Evolutionary conservation across 2,329 filamentous ascomycete species (phyloP), one percentile per base, ranked within the genome.

Genomic region (Boeremia lycopersici): DNA sequence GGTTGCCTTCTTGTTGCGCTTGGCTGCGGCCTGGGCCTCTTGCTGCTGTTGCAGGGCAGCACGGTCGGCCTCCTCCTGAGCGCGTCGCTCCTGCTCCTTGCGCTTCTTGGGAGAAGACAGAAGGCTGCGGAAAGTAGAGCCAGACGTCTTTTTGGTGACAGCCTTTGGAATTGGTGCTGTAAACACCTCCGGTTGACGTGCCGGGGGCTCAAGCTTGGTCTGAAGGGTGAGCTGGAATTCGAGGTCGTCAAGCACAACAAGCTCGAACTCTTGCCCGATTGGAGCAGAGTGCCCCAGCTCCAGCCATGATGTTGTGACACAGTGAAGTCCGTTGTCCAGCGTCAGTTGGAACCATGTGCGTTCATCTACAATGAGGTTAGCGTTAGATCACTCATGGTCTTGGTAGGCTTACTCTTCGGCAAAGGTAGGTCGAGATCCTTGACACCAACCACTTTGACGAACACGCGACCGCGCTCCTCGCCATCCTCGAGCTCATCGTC

Each of bases 211-310:
- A 62, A 98, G 83, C 79, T 97, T 97, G 61, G 96, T 96, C 64
- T 97, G 96, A 12, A 99, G 84, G 0, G 95, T 98, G 34, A 99
- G 85, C 76, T 99, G 95, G 78, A 99, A 99, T 75, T 99, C 95
- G n/a, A 99, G 86, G 66, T 99, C 95, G 65, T 96, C 95, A 44
- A 96, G 88, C 25, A 99, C 95, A 29, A 98, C 93, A 39, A 99
- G 86, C 78, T 99, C 95, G 67, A 99, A 99, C 73, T 99, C 95
- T 71, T 99, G 95, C 6, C 93, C 95, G 64, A 99, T 98, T 0
- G 95, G 92, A 2, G 95, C 93, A 56, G 90, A 93, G 65, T 90
- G 89, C 17, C 91, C 92, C 56, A 99, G 82, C 74, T 99, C 95
- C 8, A 98, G 82, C 90, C 92, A 97, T 0, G 92, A 89, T 3